Percentiles rank a stretch among this genome's conserved stretches.
phyloP scores from a whole-genome alignment of 305 asterid species.

The Solanum hybrid region DNA sequence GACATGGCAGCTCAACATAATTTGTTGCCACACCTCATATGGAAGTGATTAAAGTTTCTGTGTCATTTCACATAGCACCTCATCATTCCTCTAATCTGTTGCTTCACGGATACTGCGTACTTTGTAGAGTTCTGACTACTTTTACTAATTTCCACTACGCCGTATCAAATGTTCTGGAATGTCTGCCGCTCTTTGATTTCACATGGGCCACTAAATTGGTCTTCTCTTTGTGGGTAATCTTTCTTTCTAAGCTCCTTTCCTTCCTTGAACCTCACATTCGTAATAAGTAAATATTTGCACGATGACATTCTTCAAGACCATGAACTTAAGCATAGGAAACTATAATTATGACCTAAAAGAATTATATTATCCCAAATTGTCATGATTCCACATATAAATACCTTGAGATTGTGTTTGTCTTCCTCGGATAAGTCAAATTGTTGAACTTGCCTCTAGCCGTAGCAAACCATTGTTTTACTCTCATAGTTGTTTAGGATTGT shows the following conservation, averaged over 20 bases:
- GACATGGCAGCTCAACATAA: background rate
- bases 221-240: background rate
- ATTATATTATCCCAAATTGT: background rate
- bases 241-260: background rate
- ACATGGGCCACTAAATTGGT: background rate
- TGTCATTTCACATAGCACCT: background rate
- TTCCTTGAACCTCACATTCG: background rate
- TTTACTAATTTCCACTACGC: background rate
- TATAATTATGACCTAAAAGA: background rate
- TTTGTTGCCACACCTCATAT: background rate
- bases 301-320: background rate
- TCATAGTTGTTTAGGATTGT: background rate
- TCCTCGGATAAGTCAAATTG: background rate
- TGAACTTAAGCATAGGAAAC: background rate
- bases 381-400: background rate
- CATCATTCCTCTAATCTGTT: background rate
- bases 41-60: background rate
- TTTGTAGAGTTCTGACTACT: background rate
- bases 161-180: background rate
- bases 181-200: background rate
- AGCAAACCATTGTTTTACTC: background rate
- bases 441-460: background rate
- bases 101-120: background rate
- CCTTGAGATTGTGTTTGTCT: background rate
- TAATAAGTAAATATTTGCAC: background rate